Evolutionary conservation across 2,329 filamentous ascomycete genomes (phyloP).

Genomic region (Coniochaeta sp.): DNA sequence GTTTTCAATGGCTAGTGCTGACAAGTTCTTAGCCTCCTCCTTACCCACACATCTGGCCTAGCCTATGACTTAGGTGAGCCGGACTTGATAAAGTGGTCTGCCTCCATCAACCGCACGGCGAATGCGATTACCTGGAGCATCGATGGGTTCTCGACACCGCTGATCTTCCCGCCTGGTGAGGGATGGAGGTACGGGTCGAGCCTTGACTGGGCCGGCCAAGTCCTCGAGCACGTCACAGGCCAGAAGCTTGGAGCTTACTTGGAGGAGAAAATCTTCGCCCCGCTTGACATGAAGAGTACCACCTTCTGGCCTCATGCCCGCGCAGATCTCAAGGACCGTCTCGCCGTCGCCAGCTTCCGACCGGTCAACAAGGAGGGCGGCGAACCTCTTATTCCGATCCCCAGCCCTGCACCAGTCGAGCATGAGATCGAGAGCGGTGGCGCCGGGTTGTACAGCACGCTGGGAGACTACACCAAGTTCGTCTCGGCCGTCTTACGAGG

Average conservation of each 20-base stretch:
- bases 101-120: slow-evolving; percentile 21
- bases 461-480: slow-evolving; percentile 29
- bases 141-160: slow-evolving; percentile 31
- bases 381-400: slow-evolving; percentile 4
- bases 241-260: slow-evolving; percentile 23
- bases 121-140: slow-evolving; percentile 22
- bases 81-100: slow-evolving; percentile 30
- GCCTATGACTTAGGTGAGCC: slow-evolving; percentile 34
- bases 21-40: slow-evolving; percentile 23
- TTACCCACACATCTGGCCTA: slow-evolving; percentile 42
- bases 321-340: not conserved
- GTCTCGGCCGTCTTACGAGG: slow-evolving; percentile 22
- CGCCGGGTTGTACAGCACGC: slow-evolving; percentile 32
- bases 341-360: not conserved
- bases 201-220: slow-evolving; percentile 38
- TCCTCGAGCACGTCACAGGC: slow-evolving; percentile 31
- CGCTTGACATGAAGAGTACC: slow-evolving; percentile 17
- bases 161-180: slow-evolving; percentile 35
- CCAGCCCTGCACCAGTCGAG: slow-evolving; percentile 13
- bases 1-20: too few species aligned
- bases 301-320: slow-evolving; percentile 13
- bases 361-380: not conserved
- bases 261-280: slow-evolving; percentile 13
- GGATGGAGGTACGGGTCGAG: slow-evolving; percentile 40
- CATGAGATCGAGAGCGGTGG: slow-evolving; percentile 33